Evolutionary conservation across 139 green algal genomes (phyloP), one percentile per base, ranked within the genome.

Genomic region (Tetradesmus obliquus): DNA sequence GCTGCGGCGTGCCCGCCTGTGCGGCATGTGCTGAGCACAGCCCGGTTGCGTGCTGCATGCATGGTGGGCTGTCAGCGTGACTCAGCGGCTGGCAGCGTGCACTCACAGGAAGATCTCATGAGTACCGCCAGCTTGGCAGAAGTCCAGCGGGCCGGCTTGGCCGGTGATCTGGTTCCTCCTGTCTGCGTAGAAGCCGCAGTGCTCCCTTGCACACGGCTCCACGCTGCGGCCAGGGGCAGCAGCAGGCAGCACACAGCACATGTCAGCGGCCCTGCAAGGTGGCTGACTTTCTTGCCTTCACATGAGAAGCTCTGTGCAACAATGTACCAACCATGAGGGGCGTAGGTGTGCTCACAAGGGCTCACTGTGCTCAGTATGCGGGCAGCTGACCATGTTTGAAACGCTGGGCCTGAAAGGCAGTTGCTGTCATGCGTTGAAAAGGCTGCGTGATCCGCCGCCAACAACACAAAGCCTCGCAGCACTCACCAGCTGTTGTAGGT

Each of bases 21-120:
- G 12, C 69, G 15, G 12, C 69, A 5, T 22, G 12, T n/a, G 12
- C 12, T 79, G 20, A 22, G 4, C 15, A 79, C 69, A 79, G 19
- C 69, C 9, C 5, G 69, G 17, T 12, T 79, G 69, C 69, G 19
- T 5, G 17, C 15, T 22, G 69, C 5, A 79, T 5, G 69, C 69
- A 79, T 79, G 69, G 19, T 79, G 69, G 7, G 8, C 69, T 79
- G 15, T 79, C 69, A 22, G 69, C 19, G 57, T 79, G 69, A 79
- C 69, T 32, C 15, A n/a, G 19, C 69, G 12, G 4, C 69, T 79
- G 69, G 4, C 12, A 79, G 4, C 15, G 57, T 7, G 4, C 15
- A 79, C 69, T 79, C 12, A 79, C 69, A 79, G 69, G 69, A 79
- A 79, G 69, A 79, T 79, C 69, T 79, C 69, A n/a, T 22, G 69